Conservation (phyloP, 2,329 filamentous ascomycete species). For the Fusarium armeniacum region DNA sequence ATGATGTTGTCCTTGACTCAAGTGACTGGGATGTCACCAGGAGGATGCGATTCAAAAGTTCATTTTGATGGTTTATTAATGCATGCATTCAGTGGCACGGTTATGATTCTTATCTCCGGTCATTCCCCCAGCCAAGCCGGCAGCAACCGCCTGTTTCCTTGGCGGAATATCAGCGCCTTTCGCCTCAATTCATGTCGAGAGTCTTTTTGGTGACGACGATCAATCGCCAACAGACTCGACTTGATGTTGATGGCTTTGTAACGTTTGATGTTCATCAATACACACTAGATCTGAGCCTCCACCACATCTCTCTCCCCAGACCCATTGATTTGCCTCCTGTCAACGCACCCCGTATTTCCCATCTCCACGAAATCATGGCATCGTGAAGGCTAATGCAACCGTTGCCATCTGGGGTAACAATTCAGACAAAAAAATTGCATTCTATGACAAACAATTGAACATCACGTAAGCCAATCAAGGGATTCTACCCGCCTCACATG, state of each 20-base stretch:
- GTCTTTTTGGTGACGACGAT: not conserved
- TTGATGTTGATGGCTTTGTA: not conserved
- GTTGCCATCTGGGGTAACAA: conserved; percentile 25
- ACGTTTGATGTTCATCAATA: not conserved
- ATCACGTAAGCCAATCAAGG: conserved; percentile 27
- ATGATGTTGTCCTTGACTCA: conserved; percentile 5
- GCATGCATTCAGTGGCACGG: not conserved
- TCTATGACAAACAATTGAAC: not conserved
- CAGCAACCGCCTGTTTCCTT: conserved; percentile 22
- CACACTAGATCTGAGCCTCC: not conserved
- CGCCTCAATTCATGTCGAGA: not conserved
- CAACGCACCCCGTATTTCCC: conserved; percentile 22
- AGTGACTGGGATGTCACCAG: not conserved
- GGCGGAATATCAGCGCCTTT: conserved; percentile 6
- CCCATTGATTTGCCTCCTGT: conserved; percentile 8
- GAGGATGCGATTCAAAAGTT: conserved; percentile 21
- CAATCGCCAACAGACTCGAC: not conserved
- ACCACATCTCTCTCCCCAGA: not conserved
- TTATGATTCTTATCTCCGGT: conserved; percentile 25
- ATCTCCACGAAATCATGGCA: conserved; percentile 16
- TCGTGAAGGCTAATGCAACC: conserved; percentile 26
- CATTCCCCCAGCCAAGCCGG: conserved; percentile 37
- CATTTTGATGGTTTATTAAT: not conserved
- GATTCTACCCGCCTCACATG: not conserved
- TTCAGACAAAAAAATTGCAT: not conserved